Conservation (phyloP, 177 flowering plant species). For the Vitis hybrid region DNA sequence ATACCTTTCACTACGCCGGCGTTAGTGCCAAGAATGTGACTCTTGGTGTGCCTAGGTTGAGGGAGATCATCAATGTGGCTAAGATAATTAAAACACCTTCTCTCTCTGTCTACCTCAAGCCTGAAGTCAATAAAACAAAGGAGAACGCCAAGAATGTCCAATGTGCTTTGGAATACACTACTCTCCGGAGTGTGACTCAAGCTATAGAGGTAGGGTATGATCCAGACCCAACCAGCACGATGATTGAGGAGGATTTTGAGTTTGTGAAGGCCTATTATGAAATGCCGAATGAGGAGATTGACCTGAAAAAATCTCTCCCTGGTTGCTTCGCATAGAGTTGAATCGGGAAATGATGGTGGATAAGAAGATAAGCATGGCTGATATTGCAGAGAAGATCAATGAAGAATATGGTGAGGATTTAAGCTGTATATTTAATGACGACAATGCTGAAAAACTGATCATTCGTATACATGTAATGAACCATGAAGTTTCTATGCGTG, state of each 20-base stretch:
- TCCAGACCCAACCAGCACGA: slow-evolving; percentile 97
- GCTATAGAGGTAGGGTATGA: slow-evolving; percentile 99
- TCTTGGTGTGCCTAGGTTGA: slow-evolving; percentile 94
- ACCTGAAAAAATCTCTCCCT: slow-evolving; percentile 93
- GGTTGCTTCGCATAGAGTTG: slow-evolving; percentile 95
- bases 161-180: slow-evolving; percentile 94
- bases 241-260: slow-evolving; percentile 92
- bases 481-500: slow-evolving; percentile 95
- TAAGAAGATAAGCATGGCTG: slow-evolving; percentile 97
- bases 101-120: slow-evolving; percentile 87
- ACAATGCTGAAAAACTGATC: slow-evolving; percentile 93
- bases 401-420: slow-evolving; percentile 91
- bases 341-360: slow-evolving; percentile 99
- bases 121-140: slow-evolving; percentile 76
- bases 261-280: slow-evolving; percentile 97
- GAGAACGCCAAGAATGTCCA: slow-evolving; percentile 95
- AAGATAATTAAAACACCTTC: slow-evolving; percentile 99
- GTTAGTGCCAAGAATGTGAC: slow-evolving; percentile 99
- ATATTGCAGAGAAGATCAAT: slow-evolving; percentile 95
- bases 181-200: slow-evolving; percentile 95
- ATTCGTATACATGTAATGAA: slow-evolving; percentile 98
- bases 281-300: slow-evolving; percentile 98
- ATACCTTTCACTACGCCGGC: slow-evolving; percentile 99
- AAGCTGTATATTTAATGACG: slow-evolving; percentile 95
- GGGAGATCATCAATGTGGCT: slow-evolving; percentile 97